Conservation (phyloP, 1,139 yeast genomes). For the Yamadazyma taylorii region DNA sequence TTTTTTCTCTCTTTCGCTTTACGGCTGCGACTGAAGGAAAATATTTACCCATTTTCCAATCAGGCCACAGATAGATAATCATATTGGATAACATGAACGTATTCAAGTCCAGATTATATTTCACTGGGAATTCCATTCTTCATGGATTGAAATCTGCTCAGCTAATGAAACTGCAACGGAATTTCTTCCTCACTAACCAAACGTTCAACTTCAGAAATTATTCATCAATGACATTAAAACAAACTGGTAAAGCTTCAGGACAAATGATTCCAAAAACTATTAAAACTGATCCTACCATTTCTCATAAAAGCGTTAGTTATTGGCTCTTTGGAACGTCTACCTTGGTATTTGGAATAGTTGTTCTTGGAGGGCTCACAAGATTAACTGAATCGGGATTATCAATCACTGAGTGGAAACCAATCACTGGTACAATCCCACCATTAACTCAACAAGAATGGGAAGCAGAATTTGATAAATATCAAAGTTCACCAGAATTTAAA, state of each 20-base stretch:
- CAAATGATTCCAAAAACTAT: conserved; percentile 2
- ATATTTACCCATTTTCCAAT: background rate
- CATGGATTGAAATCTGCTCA: conserved; percentile 11
- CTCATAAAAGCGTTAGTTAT: conserved; percentile 67
- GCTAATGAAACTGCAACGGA: conserved; percentile 11
- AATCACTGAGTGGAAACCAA: conserved; percentile 98
- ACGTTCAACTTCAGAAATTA: conserved; percentile 9
- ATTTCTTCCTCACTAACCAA: conserved; percentile 12
- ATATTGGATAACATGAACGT: conserved; percentile 4
- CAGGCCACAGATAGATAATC: background rate
- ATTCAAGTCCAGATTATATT: conserved; percentile 14
- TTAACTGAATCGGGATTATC: conserved; percentile 94
- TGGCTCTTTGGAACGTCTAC: conserved; percentile 92
- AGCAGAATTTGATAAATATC: conserved; percentile 76
- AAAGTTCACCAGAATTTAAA: conserved; percentile 87
- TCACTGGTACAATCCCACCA: conserved; percentile 94
- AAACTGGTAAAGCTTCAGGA: background rate
- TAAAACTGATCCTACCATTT: conserved; percentile 19
- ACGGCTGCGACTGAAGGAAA: no score
- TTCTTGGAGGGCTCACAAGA: conserved; percentile 94
- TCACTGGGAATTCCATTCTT: conserved; percentile 15
- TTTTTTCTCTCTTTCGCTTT: no score
- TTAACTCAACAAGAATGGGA: conserved; percentile 79
- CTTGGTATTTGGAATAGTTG: conserved; percentile 90
- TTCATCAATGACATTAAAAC: conserved; percentile 8